These are phyloP conservation scores for Sesbania bispinosa DNA, from an alignment of 306 rosid genomes.

Conservation along the genomic window DNA sequence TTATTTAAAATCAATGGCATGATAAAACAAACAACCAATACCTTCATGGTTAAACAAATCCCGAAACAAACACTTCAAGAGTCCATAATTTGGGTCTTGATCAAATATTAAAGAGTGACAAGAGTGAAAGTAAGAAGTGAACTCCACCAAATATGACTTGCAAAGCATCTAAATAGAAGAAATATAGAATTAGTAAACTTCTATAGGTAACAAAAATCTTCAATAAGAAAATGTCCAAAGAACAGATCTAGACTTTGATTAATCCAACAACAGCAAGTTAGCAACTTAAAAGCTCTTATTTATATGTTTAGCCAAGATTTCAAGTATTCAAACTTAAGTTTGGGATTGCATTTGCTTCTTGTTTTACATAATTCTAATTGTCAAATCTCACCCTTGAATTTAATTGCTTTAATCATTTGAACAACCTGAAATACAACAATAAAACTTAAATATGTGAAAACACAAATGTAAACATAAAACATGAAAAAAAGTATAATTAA, in stretches of 20 bases:
- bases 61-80: conserved; percentile 62
- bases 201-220: conserved; percentile 7
- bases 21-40: conserved; percentile 18
- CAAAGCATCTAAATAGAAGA: conserved; percentile 51
- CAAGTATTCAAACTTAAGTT: no score
- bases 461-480: no score
- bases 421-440: no score
- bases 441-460: no score
- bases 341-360: background rate
- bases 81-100: conserved; percentile 70
- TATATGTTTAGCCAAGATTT: conserved; percentile 6
- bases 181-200: conserved; percentile 23
- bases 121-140: conserved; percentile 65
- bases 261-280: background rate
- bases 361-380: conserved; percentile 18
- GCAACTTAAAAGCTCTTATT: conserved; percentile 1
- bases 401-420: no score
- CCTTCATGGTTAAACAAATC: conserved; percentile 64
- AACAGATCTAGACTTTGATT: background rate
- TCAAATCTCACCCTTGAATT: no score
- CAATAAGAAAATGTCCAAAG: conserved; percentile 11
- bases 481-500: no score
- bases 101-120: conserved; percentile 73
- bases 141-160: conserved; percentile 61
- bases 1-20: conserved; percentile 5